A percentile compares a stretch with the other conserved stretches of the same genome.
Conservation (phyloP, 805 yeast genomes). For the Brettanomyces sp. region DNA sequence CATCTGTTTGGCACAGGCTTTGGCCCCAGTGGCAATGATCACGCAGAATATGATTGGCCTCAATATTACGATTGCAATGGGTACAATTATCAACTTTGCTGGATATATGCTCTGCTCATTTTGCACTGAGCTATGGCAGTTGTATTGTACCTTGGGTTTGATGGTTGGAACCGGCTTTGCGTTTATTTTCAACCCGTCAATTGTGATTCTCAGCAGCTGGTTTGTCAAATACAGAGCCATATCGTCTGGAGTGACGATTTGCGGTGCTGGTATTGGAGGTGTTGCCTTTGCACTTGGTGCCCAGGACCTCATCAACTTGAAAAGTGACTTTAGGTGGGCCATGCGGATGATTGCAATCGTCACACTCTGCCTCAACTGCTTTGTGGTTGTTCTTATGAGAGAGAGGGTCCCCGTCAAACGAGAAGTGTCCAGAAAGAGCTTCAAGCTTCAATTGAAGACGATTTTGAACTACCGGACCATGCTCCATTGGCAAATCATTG, state of each 20-base stretch:
- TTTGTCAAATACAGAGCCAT: conserved; percentile 37
- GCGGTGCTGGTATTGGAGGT: conserved; percentile 38
- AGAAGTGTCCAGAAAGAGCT: conserved; percentile 3
- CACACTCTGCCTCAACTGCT: conserved; percentile 26
- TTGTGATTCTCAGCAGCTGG: conserved; percentile 44
- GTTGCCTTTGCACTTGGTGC: conserved; percentile 25
- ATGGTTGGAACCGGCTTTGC: conserved; percentile 42
- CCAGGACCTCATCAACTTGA: conserved; percentile 27
- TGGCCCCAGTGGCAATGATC: conserved; percentile 16
- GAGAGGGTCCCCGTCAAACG: conserved; percentile 28
- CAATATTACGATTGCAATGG: conserved; percentile 21
- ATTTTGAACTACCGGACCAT: conserved; percentile 10
- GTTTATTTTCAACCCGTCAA: conserved; percentile 41
- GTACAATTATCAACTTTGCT: conserved; percentile 32
- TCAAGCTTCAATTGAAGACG: conserved; percentile 7
- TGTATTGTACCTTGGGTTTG: conserved; percentile 45
- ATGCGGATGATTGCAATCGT: conserved; percentile 33
- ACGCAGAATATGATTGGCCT: conserved; percentile 11
- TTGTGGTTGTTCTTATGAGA: conserved; percentile 34
- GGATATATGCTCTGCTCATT: conserved; percentile 46
- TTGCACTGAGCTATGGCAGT: conserved; percentile 38
- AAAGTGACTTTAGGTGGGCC: conserved; percentile 35
- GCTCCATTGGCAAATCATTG: conserved; percentile 10
- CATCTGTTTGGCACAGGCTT: conserved; percentile 12
- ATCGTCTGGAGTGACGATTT: conserved; percentile 29